Percentiles rank a stretch among this genome's conserved stretches.
phyloP scores from a whole-genome alignment of 768 basidiomycete genomes.

The Tricholoma hemisulphureum region DNA sequence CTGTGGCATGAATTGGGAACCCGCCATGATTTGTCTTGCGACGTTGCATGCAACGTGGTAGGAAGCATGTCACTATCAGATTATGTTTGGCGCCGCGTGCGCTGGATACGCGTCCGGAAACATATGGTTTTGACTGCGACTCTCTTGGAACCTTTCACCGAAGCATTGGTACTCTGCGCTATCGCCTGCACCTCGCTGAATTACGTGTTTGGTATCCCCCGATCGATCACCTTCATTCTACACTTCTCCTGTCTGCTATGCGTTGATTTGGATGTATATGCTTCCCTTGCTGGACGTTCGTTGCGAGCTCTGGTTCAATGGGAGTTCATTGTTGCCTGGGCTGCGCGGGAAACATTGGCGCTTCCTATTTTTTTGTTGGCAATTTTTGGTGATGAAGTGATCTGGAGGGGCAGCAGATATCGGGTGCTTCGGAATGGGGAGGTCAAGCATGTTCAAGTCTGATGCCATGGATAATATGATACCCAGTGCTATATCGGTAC shows the following conservation, averaged over 20 bases:
- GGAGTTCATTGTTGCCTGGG: conserved; percentile 77
- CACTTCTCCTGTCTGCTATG: conserved; percentile 72
- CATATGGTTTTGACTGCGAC: conserved; percentile 89
- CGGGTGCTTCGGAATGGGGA: conserved; percentile 73
- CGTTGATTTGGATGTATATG: conserved; percentile 81
- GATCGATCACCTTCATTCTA: conserved; percentile 51
- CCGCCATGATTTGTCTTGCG: conserved; percentile 86
- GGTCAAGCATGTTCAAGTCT: conserved; percentile 34
- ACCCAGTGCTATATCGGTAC: too few species aligned
- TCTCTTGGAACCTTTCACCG: conserved; percentile 88
- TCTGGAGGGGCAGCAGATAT: conserved; percentile 86
- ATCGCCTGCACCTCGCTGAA: conserved; percentile 58
- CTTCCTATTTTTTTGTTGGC: conserved; percentile 88
- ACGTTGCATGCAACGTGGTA: conserved; percentile 85
- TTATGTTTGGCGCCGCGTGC: conserved; percentile 85
- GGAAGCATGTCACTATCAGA: conserved; percentile 83
- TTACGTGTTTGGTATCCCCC: conserved; percentile 49
- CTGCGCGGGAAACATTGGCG: conserved; percentile 73
- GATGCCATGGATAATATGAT: not conserved
- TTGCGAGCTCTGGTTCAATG: conserved; percentile 47
- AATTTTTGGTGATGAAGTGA: conserved; percentile 76
- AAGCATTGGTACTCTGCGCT: conserved; percentile 69
- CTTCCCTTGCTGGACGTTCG: conserved; percentile 68
- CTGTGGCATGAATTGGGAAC: conserved; percentile 92
- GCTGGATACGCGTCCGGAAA: conserved; percentile 97